Evolutionary conservation across 1,139 yeast species (phyloP), one percentile per base, ranked within the genome.

Genomic region (Pneumocystis murina): DNA sequence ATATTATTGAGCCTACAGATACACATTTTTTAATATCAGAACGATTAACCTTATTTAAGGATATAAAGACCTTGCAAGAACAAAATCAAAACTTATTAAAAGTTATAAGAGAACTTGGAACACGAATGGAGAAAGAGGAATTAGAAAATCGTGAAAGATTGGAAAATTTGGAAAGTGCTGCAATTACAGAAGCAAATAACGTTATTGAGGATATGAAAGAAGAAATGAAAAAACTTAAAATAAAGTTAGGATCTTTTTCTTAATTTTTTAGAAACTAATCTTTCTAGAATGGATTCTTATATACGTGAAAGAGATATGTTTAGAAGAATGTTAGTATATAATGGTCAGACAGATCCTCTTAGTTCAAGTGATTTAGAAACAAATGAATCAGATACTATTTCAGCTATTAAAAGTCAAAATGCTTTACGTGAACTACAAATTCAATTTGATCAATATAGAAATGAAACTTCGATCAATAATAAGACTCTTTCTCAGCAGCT

Each of bases 21-120:
- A 84, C 95, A 0, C 94, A 87, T 69, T 74, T 72, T 59, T 73
- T 89, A 59, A 87, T 92, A 17, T 79, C 90, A 3, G 85, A 86
- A 63, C 79, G 95, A 65, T 76, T 92, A 61, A 84, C 89, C 0
- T 80, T 83, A 8, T 92, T 91, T 74, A 80, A 79, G 62, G 81
- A 80, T 70, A 80, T 87, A 20, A 76, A 80, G 35, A 95, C 87
- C 63, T 77, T 91, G 63, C 87, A 88, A 70, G 77, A 80, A 66
- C 86, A 84, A 72, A 92, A 92, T 72, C 83, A 84, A 68, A 86
- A 87, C 64, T 78, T 91, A 57, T 75, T 90, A 39, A 76, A 78
- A 55, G 82, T 86, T 1, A 83, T 87, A 0, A 79, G 97, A 66
- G 82, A 82, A 63, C 77, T 91, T 40, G 91, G 92, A 12, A 78